Evolutionary conservation across 805 yeast species (phyloP).

Genomic region (Ogataea degrootiae): DNA sequence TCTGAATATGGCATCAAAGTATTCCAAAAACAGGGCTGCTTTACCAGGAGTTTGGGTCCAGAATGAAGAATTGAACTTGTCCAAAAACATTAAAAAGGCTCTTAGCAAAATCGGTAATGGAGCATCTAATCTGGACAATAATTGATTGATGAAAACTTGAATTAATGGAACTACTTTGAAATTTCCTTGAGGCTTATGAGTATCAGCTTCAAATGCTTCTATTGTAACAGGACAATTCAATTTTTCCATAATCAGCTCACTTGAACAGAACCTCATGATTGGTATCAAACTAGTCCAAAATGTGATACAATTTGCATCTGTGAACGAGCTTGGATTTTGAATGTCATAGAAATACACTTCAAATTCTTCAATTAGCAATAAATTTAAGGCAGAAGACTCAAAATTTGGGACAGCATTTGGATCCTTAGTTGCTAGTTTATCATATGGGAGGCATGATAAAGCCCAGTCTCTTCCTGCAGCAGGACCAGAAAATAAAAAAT

Average conservation of each 20-base stretch:
- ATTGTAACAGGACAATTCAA: constrained; percentile 24
- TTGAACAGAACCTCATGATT: constrained; percentile 33
- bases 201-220: constrained; percentile 17
- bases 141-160: constrained; percentile 43
- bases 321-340: constrained; percentile 49
- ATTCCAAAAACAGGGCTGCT: constrained; percentile 49
- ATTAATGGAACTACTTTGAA: constrained; percentile 33
- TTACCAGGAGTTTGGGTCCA: constrained; percentile 45
- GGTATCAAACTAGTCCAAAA: constrained; percentile 46
- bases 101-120: constrained; percentile 55
- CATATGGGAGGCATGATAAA: constrained; percentile 24
- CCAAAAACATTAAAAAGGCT: constrained; percentile 42
- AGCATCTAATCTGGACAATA: constrained; percentile 43
- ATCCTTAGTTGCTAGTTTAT: constrained; percentile 10
- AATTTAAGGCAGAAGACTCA: background rate
- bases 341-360: constrained; percentile 45
- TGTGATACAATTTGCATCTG: constrained; percentile 32
- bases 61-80: constrained; percentile 37
- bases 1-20: constrained; percentile 55
- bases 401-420: constrained; percentile 4
- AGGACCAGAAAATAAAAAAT: constrained; percentile 51
- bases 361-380: constrained; percentile 50
- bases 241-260: constrained; percentile 30
- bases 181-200: constrained; percentile 3
- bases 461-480: constrained; percentile 47